These are phyloP conservation scores for Magnaporthiopsis incrustans DNA, from an alignment of 2,329 filamentous ascomycete genomes.

Conservation along the genomic window DNA sequence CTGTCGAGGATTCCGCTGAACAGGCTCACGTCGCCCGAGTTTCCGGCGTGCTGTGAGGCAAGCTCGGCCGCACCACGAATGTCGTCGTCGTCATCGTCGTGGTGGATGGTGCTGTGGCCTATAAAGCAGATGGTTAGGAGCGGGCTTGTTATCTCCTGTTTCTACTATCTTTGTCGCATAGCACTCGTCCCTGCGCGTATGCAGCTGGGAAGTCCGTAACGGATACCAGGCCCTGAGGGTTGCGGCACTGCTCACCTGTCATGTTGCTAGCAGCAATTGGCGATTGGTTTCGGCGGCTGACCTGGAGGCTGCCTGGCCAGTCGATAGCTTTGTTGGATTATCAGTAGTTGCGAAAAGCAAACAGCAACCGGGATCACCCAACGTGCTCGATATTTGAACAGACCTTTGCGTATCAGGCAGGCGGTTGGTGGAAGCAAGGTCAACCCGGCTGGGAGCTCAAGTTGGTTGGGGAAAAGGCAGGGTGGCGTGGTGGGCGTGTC, in stretches of 20 bases:
- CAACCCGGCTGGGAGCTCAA: background rate
- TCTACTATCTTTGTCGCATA: background rate
- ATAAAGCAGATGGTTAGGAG: background rate
- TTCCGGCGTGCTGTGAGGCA: conserved; percentile 35
- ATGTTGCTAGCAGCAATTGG: background rate
- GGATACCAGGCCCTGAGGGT: background rate
- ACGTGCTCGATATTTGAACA: background rate
- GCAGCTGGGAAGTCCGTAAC: background rate
- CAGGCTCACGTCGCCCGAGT: conserved; percentile 36
- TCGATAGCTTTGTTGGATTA: too few species aligned
- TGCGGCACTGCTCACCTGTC: background rate
- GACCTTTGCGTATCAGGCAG: background rate
- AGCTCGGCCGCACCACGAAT: conserved; percentile 38
- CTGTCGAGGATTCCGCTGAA: conserved; percentile 40
- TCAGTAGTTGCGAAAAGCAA: too few species aligned
- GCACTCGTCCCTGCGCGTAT: background rate
- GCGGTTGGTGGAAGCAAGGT: background rate
- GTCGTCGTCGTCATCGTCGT: conserved; percentile 35
- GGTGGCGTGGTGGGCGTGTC: background rate
- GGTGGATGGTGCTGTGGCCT: conserved; percentile 13
- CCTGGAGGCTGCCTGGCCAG: too few species aligned
- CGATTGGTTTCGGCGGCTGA: background rate
- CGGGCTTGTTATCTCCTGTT: background rate
- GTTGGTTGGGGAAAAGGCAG: background rate
- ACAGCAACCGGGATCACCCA: too few species aligned